Percentiles rank a stretch among this genome's conserved stretches.
Conservation (phyloP, 2,329 filamentous ascomycete species). For the Trichoderma afroharzianum region DNA sequence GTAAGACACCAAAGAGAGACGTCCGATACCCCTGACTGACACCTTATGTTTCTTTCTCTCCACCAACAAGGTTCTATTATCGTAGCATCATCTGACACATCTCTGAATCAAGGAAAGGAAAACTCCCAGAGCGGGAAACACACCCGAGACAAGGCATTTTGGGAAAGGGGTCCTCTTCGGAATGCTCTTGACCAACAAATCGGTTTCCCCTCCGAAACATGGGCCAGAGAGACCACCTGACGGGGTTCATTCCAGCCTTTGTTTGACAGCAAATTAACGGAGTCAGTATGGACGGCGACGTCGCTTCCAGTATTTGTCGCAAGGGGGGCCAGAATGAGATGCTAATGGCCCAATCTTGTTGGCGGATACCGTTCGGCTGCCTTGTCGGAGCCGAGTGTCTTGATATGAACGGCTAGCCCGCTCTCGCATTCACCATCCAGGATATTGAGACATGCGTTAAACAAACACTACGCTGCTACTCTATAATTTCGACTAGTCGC, state of each 20-base stretch:
- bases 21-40: constrained; percentile 14
- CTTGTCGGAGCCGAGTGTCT: not conserved
- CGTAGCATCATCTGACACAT: not conserved
- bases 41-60: not conserved
- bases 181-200: constrained; percentile 10
- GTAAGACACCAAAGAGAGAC: constrained; percentile 10
- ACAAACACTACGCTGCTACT: not conserved
- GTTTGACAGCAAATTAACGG: not conserved
- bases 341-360: not conserved
- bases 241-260: constrained; percentile 1
- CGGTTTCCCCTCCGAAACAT: not conserved
- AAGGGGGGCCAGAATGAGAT: not conserved
- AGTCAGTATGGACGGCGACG: not conserved
- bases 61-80: not conserved
- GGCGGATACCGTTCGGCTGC: not conserved
- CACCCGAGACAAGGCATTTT: constrained; percentile 2
- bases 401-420: not conserved
- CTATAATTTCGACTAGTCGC: not conserved
- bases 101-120: not conserved
- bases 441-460: not conserved
- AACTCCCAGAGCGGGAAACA: not conserved
- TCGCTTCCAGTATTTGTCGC: not conserved
- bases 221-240: not conserved
- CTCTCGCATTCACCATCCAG: not conserved
- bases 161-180: not conserved